These are phyloP conservation scores for Xerocomus amazonicus DNA, from an alignment of 1,284 basidiomycete genomes.

Conservation along the genomic window DNA sequence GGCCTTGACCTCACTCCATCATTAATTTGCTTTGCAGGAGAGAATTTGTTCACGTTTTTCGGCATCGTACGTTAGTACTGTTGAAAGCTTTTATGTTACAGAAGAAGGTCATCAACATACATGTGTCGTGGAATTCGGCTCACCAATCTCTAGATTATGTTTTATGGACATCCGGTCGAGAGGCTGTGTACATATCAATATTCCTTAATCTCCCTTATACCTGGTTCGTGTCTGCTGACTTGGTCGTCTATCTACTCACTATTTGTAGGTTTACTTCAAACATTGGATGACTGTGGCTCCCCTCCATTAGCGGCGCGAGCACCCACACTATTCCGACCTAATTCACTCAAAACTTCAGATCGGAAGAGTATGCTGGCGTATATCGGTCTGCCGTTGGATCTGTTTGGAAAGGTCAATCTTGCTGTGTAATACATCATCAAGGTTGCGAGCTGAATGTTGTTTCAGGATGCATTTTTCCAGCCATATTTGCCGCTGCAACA, in stretches of 20 bases:
- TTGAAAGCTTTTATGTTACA: conserved; percentile 94
- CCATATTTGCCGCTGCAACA: conserved; percentile 97
- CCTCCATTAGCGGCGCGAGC: conserved; percentile 77
- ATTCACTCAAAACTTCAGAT: conserved; percentile 86
- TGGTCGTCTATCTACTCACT: neutral
- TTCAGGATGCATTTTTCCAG: conserved; percentile 90
- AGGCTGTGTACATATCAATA: conserved; percentile 97
- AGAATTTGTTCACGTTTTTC: conserved; percentile 91
- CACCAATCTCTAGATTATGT: conserved; percentile 72
- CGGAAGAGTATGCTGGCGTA: conserved; percentile 88
- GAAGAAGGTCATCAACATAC: conserved; percentile 57
- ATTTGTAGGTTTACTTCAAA: conserved; percentile 71
- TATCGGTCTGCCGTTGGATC: conserved; percentile 85
- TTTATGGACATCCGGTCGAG: conserved; percentile 96
- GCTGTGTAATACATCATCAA: neutral
- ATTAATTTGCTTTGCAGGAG: conserved; percentile 43
- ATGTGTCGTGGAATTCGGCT: conserved; percentile 1
- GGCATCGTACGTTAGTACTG: conserved; percentile 90
- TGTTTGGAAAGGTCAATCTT: conserved; percentile 70
- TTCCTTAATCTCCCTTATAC: conserved; percentile 82
- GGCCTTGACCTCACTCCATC: neutral
- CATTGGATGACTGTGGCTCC: conserved; percentile 88
- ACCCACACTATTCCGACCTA: conserved; percentile 65
- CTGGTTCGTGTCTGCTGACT: conserved; percentile 45
- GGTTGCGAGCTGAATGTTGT: conserved; percentile 1